Evolutionary conservation across 2,329 filamentous ascomycete genomes (phyloP).

Genomic region (Sporothrix humicola): DNA sequence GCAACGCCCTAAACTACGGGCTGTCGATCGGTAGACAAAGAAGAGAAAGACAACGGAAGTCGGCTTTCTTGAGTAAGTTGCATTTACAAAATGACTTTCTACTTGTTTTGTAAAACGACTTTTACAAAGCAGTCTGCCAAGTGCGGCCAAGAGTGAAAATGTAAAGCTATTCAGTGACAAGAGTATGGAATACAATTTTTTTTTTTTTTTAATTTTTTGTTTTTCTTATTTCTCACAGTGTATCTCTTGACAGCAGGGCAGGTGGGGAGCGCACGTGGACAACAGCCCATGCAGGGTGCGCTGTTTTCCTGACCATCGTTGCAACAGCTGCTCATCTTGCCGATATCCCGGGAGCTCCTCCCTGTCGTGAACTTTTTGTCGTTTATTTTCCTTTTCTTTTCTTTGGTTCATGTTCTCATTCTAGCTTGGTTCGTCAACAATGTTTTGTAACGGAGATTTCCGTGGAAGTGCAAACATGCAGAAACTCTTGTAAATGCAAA

Average conservation of each 20-base stretch:
- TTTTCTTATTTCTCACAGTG: too few species aligned
- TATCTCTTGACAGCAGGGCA: too few species aligned
- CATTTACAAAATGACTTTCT: background rate
- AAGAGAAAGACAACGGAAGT: background rate
- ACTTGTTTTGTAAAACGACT: background rate
- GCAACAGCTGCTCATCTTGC: background rate
- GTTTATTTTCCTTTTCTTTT: too few species aligned
- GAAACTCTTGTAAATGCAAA: background rate
- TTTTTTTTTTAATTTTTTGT: background rate
- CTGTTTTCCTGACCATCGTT: background rate
- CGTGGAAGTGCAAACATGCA: slow-evolving; percentile 3
- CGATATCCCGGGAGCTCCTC: background rate
- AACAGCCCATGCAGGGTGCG: slow-evolving; percentile 16
- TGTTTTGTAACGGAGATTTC: background rate
- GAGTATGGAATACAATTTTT: background rate
- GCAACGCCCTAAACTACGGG: background rate
- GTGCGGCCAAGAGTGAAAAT: background rate
- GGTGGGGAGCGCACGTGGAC: slow-evolving; percentile 2
- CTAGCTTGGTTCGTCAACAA: background rate
- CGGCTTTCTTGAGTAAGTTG: background rate
- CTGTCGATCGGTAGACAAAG: slow-evolving; percentile 4
- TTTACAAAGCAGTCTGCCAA: background rate
- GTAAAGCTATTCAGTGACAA: background rate
- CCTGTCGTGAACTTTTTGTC: background rate
- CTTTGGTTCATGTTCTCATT: background rate